Base-by-base conservation (phyloP, 2,329 filamentous ascomycete species). In the Drechslerella dactyloides region DNA sequence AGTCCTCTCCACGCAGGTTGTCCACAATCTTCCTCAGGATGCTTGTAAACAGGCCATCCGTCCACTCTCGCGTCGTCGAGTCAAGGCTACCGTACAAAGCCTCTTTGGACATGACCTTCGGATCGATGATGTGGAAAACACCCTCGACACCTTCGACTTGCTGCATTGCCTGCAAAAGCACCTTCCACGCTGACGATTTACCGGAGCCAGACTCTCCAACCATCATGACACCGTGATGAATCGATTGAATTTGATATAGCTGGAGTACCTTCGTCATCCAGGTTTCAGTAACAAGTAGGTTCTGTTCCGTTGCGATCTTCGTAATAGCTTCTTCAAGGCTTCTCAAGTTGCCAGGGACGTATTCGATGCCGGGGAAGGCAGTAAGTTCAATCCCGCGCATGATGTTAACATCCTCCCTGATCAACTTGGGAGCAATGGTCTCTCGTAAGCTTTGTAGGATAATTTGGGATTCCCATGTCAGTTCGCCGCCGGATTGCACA, bases 191-290 rank as follows among this genome's bases (percentile, higher is more conserved):
- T 1, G 90, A 88, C 44, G 94, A 97, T 82, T 99, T 99, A 78
- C 96, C 96, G 51, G 93, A 90, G n/a, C 96, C 94, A 30, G 96
- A 97, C 78, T 91, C 92, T 74, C 94, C 94, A 8, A 99, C 94
- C 94, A 99, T 97, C 96, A 99, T 99, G 27, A 99, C 94, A 89
- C 94, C 94, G 76, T 99, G 94, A 78, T 99, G 94, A 68, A 99
- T 92, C 75, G 89, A 90, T 80, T 97, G 94, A 74, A 99, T 99
- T 80, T 99, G 94, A 79, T 96, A 97, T 1, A 99, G 85, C 79
- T 99, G 94, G 7, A 99, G 84, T 35, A 96, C 88, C 82, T 99
- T 99, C 66, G 91, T 94, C 86, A 97, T 92, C 96, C 96, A 99
- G 52, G 89, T 88, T 62, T 97, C 93, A 68, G 89, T 97, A 75